Conservation (phyloP, 2,329 filamentous ascomycete species). For the Emergomyces orientalis region DNA sequence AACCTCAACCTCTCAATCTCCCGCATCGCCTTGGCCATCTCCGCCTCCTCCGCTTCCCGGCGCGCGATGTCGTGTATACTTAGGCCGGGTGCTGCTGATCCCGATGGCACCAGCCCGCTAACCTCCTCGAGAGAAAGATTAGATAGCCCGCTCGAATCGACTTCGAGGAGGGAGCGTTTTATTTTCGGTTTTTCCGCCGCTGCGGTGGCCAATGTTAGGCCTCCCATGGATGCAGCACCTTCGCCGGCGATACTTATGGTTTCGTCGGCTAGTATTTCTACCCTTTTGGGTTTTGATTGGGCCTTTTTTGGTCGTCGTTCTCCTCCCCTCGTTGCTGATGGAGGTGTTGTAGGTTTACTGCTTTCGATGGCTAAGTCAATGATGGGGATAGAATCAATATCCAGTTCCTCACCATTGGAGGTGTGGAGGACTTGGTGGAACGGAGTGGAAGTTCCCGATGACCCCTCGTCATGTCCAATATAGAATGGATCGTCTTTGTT, state of each 20-base stretch:
- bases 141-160: slow-evolving; percentile 76
- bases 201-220: slow-evolving; percentile 35
- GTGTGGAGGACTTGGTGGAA: slow-evolving; percentile 66
- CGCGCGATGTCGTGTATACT: slow-evolving; percentile 51
- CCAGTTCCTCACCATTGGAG: slow-evolving; percentile 67
- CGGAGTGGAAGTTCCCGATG: slow-evolving; percentile 59
- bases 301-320: slow-evolving; percentile 21
- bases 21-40: slow-evolving; percentile 80
- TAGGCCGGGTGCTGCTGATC: slow-evolving; percentile 14
- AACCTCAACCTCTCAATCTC: slow-evolving; percentile 78
- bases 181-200: slow-evolving; percentile 23
- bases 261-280: slow-evolving; percentile 65
- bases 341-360: slow-evolving; percentile 22
- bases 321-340: slow-evolving; percentile 16
- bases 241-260: slow-evolving; percentile 45
- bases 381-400: slow-evolving; percentile 91
- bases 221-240: slow-evolving; percentile 47
- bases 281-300: slow-evolving; percentile 45
- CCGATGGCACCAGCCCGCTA: slow-evolving; percentile 5
- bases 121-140: slow-evolving; percentile 59
- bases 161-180: slow-evolving; percentile 64
- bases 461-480: slow-evolving; percentile 51
- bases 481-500: slow-evolving; percentile 95
- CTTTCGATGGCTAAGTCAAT: slow-evolving; percentile 77
- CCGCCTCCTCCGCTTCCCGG: slow-evolving; percentile 66